A percentile compares a stretch with the other conserved stretches of the same genome.
Evolutionary conservation across 2,329 filamentous ascomycete species (phyloP).

Genomic region (Monilinia fructicola): DNA sequence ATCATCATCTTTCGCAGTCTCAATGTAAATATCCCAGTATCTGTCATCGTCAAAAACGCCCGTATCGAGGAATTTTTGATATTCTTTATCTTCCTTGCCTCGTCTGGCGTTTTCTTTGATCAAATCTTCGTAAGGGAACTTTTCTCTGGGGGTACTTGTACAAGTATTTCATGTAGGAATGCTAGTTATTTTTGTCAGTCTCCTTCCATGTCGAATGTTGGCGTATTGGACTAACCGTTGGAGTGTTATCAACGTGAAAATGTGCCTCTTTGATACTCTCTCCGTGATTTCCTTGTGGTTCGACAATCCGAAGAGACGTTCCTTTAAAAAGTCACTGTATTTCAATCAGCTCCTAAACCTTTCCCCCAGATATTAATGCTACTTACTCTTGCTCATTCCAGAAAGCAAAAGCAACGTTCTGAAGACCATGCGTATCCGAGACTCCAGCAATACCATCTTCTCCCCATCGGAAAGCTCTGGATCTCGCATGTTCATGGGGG

Average conservation of each 20-base stretch:
- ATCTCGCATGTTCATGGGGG: conserved; percentile 86
- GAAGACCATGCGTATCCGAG: conserved; percentile 83
- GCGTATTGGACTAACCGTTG: conserved; percentile 43
- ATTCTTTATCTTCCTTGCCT: conserved; percentile 76
- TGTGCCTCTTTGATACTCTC: conserved; percentile 96
- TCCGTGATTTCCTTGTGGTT: conserved; percentile 96
- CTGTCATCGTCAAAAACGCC: conserved; percentile 82
- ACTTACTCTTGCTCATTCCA: conserved; percentile 95
- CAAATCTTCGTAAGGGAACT: conserved; percentile 89
- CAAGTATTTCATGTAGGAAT: conserved; percentile 98
- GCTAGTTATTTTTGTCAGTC: conserved; percentile 50
- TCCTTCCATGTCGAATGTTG: neutral
- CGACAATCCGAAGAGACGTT: conserved; percentile 89
- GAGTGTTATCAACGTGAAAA: conserved; percentile 94
- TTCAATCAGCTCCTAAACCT: conserved; percentile 44
- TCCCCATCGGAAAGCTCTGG: conserved; percentile 88
- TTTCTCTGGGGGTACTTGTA: conserved; percentile 94
- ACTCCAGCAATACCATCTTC: conserved; percentile 97
- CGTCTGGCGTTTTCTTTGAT: conserved; percentile 79
- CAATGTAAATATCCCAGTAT: conserved; percentile 97
- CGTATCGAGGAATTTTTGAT: conserved; percentile 89
- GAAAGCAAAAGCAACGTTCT: conserved; percentile 94
- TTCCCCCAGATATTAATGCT: conserved; percentile 4
- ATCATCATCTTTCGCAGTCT: conserved; percentile 91
- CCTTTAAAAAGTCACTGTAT: conserved; percentile 82